Evolutionary conservation across 768 basidiomycete species (phyloP).

Genomic region (Macrolepiota fuliginosa): DNA sequence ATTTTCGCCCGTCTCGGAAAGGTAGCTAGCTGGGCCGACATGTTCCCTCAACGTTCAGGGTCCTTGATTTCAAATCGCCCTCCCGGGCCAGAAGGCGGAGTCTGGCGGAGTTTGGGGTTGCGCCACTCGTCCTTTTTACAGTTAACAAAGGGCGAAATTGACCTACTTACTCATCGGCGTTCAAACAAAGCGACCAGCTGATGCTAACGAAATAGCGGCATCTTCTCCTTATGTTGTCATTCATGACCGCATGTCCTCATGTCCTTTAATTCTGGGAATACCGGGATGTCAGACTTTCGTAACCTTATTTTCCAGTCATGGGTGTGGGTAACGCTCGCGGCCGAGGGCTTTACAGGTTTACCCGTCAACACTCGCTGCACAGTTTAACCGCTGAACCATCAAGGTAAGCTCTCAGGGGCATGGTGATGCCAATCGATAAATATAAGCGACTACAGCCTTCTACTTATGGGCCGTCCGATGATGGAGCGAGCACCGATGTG

Average conservation of each 20-base stretch:
- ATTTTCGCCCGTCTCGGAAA: neutral
- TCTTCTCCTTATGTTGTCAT: neutral
- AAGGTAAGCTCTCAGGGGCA: neutral
- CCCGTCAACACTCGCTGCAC: neutral
- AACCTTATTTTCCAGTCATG: neutral
- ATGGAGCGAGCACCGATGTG: neutral
- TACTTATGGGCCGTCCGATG: neutral
- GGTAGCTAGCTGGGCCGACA: neutral
- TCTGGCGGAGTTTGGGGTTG: neutral
- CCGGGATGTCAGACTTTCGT: neutral
- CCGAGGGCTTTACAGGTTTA: neutral
- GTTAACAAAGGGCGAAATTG: neutral
- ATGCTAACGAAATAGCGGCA: neutral
- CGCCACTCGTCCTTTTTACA: neutral
- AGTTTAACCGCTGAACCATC: neutral
- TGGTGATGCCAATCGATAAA: neutral
- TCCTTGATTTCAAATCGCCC: neutral
- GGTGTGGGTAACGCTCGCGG: neutral
- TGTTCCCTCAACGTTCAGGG: neutral
- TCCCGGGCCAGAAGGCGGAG: neutral
- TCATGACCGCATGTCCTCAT: neutral
- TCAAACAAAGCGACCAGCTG: neutral
- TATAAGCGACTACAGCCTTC: neutral
- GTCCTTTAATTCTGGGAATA: neutral
- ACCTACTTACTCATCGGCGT: neutral